A percentile compares a stretch with the other conserved stretches of the same genome.
Conservation (phyloP, 148 eudicot species). For the Chenopodium album region DNA sequence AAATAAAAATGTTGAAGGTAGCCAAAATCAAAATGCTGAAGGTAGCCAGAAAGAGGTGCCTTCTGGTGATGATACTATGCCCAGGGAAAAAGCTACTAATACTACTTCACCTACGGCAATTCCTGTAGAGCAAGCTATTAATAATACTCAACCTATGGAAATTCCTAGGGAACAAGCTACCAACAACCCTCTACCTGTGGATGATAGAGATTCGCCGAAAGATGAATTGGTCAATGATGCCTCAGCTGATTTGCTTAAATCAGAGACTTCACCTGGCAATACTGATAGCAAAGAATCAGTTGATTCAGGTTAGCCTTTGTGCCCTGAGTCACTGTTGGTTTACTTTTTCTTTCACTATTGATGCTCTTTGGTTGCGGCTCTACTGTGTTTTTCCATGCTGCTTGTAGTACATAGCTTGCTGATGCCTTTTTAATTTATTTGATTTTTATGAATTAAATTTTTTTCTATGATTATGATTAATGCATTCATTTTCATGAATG, state of each 20-base stretch:
- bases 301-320: slow-evolving; percentile 33
- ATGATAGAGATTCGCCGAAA: slow-evolving; percentile 1
- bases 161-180: slow-evolving; percentile 1
- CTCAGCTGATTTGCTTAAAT: slow-evolving; percentile 5
- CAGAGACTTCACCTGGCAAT: background rate
- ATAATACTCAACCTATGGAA: background rate
- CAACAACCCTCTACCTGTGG: background rate
- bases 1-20: slow-evolving; percentile 1
- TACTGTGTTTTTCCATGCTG: background rate
- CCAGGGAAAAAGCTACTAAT: slow-evolving; percentile 4
- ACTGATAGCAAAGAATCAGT: slow-evolving; percentile 22
- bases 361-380: slow-evolving; percentile 3
- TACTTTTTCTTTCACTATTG: background rate
- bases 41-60: background rate
- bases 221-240: background rate
- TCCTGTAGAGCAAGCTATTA: background rate
- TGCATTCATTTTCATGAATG: background rate
- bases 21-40: background rate
- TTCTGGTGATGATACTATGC: slow-evolving; percentile 1
- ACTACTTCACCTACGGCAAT: background rate
- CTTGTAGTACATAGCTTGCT: background rate
- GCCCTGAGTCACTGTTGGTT: background rate
- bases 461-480: background rate
- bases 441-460: background rate
- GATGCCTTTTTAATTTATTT: no score